A percentile compares a stretch with the other conserved stretches of the same genome.
These are phyloP conservation scores for Epichloe amarillans DNA, from an alignment of 2,329 filamentous ascomycete species.

Conservation along the genomic window DNA sequence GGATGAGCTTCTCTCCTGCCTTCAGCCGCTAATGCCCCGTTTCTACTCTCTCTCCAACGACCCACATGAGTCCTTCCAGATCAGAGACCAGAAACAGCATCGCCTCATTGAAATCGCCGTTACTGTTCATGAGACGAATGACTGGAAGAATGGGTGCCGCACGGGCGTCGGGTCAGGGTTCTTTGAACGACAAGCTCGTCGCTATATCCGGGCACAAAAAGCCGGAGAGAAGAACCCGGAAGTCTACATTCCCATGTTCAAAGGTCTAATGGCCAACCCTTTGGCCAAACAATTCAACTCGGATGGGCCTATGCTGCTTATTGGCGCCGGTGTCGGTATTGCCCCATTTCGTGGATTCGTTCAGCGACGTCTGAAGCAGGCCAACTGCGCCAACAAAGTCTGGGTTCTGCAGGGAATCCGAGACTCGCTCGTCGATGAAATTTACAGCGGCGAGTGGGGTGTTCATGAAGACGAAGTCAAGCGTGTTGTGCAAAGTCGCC, in stretches of 20 bases:
- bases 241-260: constrained; percentile 88
- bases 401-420: constrained; percentile 91
- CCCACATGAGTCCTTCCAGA: constrained; percentile 61
- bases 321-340: constrained; percentile 91
- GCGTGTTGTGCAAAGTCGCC: constrained; percentile 63
- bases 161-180: constrained; percentile 88
- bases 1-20: constrained; percentile 62
- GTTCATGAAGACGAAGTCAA: constrained; percentile 81
- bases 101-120: constrained; percentile 94
- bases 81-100: constrained; percentile 55
- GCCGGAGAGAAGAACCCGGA: constrained; percentile 43
- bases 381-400: constrained; percentile 94
- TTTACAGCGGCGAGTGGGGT: constrained; percentile 94
- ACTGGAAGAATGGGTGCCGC: constrained; percentile 61
- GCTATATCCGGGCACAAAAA: constrained; percentile 55
- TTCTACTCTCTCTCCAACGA: constrained; percentile 98
- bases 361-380: constrained; percentile 81
- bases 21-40: constrained; percentile 86
- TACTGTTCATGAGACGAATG: constrained; percentile 73
- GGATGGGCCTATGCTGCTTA: constrained; percentile 94
- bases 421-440: constrained; percentile 88
- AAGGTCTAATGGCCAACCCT: constrained; percentile 94
- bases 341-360: constrained; percentile 97
- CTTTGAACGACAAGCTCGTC: constrained; percentile 71
- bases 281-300: constrained; percentile 82